phyloP scores from a whole-genome alignment of 371 early-diverging fungal genomes.

The Haplosporangium sp. region DNA sequence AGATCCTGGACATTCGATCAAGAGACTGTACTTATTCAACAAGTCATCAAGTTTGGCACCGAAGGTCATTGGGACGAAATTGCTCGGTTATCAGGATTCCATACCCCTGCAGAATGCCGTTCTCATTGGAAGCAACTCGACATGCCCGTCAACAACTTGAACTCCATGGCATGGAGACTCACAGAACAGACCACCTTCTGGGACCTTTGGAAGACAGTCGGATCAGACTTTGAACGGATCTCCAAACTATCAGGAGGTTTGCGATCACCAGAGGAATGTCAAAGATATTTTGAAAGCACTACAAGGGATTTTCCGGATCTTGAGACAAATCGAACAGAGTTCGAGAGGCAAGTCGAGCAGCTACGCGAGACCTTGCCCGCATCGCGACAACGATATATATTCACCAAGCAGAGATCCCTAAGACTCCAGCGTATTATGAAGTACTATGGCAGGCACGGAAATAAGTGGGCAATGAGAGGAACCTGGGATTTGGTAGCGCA shows the following conservation, averaged over 20 bases:
- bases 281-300: constrained; percentile 22
- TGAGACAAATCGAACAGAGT: constrained; percentile 10
- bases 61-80: constrained; percentile 31
- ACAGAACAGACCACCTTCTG: constrained; percentile 31
- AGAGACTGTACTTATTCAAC: constrained; percentile 35
- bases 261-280: constrained; percentile 31
- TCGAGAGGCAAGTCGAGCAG: background rate
- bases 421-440: constrained; percentile 24
- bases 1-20: constrained; percentile 38
- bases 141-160: constrained; percentile 29
- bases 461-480: background rate
- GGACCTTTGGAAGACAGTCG: constrained; percentile 30
- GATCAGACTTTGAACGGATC: constrained; percentile 25
- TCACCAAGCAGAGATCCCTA: constrained; percentile 30
- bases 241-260: constrained; percentile 3
- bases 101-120: constrained; percentile 29
- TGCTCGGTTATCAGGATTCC: constrained; percentile 16
- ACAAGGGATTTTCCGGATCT: constrained; percentile 23
- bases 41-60: constrained; percentile 32
- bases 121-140: constrained; percentile 45
- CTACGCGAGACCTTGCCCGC: constrained; percentile 14
- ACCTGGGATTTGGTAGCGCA: constrained; percentile 32
- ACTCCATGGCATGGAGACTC: constrained; percentile 21
- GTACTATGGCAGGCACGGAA: background rate
- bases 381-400: constrained; percentile 18